Evolutionary conservation across 352 stramenopile species (phyloP).

Genomic region (Blastocystis sp.): DNA sequence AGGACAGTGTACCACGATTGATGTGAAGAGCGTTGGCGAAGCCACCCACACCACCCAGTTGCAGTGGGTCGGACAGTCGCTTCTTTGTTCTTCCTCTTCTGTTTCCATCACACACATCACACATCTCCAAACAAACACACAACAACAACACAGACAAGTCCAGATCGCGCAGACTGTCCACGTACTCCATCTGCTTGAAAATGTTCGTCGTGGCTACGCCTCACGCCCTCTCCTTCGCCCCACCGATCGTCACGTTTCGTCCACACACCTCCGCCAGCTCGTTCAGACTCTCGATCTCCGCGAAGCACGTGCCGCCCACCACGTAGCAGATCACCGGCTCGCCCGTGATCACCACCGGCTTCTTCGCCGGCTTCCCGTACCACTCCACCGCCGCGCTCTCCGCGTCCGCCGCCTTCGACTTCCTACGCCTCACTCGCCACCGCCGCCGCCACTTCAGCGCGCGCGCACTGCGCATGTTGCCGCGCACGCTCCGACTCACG

Average conservation of each 20-base stretch:
- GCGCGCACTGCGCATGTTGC: constrained; percentile 9
- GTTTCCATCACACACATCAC: too few relatives aligned
- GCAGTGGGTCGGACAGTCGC: too few relatives aligned
- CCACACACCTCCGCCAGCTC: constrained; percentile 12
- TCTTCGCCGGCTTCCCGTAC: constrained; percentile 30
- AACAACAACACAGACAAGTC: constrained; percentile 17
- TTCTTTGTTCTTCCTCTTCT: too few relatives aligned
- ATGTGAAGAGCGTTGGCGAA: too few relatives aligned
- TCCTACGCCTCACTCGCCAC: neutral
- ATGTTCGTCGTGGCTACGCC: constrained; percentile 12
- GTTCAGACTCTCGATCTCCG: constrained; percentile 51
- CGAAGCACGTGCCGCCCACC: constrained; percentile 35
- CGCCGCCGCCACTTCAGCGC: neutral
- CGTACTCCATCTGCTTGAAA: constrained; percentile 20
- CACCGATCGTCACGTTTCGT: constrained; percentile 37
- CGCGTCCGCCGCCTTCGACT: neutral
- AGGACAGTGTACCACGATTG: too few relatives aligned
- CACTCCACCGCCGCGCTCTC: constrained; percentile 26
- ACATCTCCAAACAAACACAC: neutral
- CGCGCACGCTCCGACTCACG: constrained; percentile 50
- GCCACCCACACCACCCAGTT: too few relatives aligned
- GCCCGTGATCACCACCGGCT: neutral
- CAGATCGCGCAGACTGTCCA: constrained; percentile 2
- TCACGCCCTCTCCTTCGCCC: neutral
- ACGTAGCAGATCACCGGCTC: constrained; percentile 29